Evolutionary conservation across 345 rosid genomes (phyloP), one percentile per base, ranked within the genome.

Genomic region (Brassica nigra): DNA sequence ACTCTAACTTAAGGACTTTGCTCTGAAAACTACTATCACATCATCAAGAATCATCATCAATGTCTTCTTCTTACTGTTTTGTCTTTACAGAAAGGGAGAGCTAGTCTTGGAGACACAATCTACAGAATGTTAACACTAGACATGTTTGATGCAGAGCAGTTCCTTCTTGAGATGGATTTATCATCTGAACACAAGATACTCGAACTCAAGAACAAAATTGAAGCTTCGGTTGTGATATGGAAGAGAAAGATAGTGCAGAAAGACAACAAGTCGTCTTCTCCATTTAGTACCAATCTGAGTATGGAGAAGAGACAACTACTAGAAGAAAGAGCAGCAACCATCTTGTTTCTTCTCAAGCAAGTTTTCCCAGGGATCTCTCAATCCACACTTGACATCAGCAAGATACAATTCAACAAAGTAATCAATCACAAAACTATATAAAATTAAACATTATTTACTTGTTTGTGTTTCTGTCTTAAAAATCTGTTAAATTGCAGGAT

Each of bases 401-500:
- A 54, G 23, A 54, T 54, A 54, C 59, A 54, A 54, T 54, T 54
- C 59, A 54, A 54, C 59, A 54, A 54, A 54, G 59, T 54, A 54
- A 54, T 2, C 15, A 6, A 73, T 49, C 16, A 44, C 30, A 57
- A 3, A 6, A 0, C 12, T 12, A 49, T 14, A 49, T 36, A 36
- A 23, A n/a, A 12, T 5, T 4, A 31, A 66, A 73, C 36, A 7
- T 14, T 15, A 52, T 39, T 7, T 8, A 39, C 1, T 15, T 27
- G 30, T 47, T 49, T 68, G 28, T 36, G 28, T 49, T 3, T 68
- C 4, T 79, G 57, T 74, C 14, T 14, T 14, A 36, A 20, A 18
- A 62, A 20, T 58, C 9, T 62, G 37, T 30, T 29, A 12, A 44
- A 75, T 63, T 16, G 68, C 86, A 91, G 95, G 98, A 91, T 80